Evolutionary conservation across 768 basidiomycete genomes (phyloP), one percentile per base, ranked within the genome.

Genomic region (Vishniacozyma victoriae): DNA sequence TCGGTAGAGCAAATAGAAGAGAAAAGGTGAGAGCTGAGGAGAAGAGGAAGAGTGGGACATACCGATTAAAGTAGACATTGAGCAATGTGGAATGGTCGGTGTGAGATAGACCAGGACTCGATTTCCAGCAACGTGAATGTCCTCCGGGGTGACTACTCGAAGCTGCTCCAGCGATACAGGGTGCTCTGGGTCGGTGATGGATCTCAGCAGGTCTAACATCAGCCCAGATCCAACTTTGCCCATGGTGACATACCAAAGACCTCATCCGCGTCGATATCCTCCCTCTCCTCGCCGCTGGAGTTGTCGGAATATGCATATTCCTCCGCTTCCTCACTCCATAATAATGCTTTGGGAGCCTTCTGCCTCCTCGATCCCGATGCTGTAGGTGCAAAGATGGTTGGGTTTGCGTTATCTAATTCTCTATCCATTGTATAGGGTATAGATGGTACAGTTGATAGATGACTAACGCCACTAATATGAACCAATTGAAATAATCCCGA

Each of bases 1-100:
- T 13, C 23, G 18, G 29, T 9, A n/a, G 29, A n/a, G 29, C n/a
- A n/a, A 9, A 33, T 33, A 9, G 29, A 33, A 14, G 31, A 48
- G 25, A 46, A 18, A 29, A 26, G n/a, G 44, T 39, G 18, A 18
- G 18, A 39, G 14, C 18, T 39, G 13, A 20, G 15, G 12, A 26
- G 5, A 27, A 9, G 15, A 16, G 23, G 4, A 16, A 16, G 18
- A 14, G 41, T 20, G 13, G 41, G 27, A 29, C 4, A 37, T 57
- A 86, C 92, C 93, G 48, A 99, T 97, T 43, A 96, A 75, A 2
- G 92, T 96, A 9, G 90, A 92, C 88, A 91, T 90, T 41, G 90
- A 90, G 55, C 93, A 97, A 64, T 96, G 92, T 9, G 95, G 93
- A 14, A 95, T 88, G 0, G 95, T 97, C 3, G 95, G 93, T 4